These are phyloP conservation scores for Beauveria sp. DNA, from an alignment of 2,329 filamentous ascomycete species.

Conservation along the genomic window DNA sequence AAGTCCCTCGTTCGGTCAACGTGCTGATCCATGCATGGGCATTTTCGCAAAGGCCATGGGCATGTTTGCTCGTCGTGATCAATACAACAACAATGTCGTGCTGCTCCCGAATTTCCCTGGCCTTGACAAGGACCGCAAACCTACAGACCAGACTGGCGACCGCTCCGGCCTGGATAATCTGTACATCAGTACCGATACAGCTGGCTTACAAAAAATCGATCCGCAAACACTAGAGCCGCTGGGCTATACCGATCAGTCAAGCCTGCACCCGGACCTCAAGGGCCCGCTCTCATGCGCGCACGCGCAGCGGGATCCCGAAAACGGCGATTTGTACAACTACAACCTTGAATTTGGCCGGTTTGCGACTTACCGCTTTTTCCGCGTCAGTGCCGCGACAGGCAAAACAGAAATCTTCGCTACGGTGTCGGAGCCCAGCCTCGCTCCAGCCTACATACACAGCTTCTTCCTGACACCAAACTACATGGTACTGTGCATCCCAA, in stretches of 20 bases:
- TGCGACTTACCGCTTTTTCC: slow-evolving; percentile 62
- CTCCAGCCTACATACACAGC: slow-evolving; percentile 73
- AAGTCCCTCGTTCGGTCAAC: slow-evolving; percentile 60
- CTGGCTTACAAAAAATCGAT: slow-evolving; percentile 53
- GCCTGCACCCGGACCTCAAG: slow-evolving; percentile 59
- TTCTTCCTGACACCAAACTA: slow-evolving; percentile 66
- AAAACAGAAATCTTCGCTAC: slow-evolving; percentile 64
- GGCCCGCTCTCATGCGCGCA: slow-evolving; percentile 65
- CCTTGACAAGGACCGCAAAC: slow-evolving; percentile 23
- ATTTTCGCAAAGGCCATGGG: slow-evolving; percentile 66
- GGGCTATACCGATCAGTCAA: slow-evolving; percentile 50
- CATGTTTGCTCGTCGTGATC: slow-evolving; percentile 37
- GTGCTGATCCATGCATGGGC: slow-evolving; percentile 65
- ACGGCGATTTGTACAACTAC: slow-evolving; percentile 73
- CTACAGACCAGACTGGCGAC: slow-evolving; percentile 23
- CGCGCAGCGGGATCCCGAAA: slow-evolving; percentile 60
- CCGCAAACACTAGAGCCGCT: slow-evolving; percentile 66
- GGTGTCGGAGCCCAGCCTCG: slow-evolving; percentile 41
- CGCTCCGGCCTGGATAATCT: slow-evolving; percentile 37
- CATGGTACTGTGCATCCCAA: slow-evolving; percentile 67
- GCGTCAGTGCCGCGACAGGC: slow-evolving; percentile 53
- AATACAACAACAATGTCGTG: slow-evolving; percentile 54
- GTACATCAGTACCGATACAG: slow-evolving; percentile 50
- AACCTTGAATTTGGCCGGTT: slow-evolving; percentile 58
- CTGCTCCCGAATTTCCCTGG: slow-evolving; percentile 59